Evolutionary conservation across 2,329 filamentous ascomycete species (phyloP).

Genomic region (Phialophora macrospora): DNA sequence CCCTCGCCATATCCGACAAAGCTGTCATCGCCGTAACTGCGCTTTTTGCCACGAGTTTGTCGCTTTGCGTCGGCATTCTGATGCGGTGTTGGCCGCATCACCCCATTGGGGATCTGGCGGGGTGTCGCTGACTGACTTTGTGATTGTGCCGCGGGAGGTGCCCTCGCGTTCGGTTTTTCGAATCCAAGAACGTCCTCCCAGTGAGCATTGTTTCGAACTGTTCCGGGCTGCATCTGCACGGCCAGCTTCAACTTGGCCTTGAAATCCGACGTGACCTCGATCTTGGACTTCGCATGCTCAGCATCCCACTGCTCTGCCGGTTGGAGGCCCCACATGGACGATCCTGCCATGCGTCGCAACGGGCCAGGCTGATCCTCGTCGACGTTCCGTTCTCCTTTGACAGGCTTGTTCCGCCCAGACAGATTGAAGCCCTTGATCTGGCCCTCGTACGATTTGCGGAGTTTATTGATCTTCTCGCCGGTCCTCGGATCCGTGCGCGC

Average conservation of each 20-base stretch:
- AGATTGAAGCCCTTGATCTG: constrained; percentile 55
- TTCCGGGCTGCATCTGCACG: constrained; percentile 55
- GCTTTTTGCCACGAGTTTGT: constrained; percentile 55
- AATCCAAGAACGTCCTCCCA: constrained; percentile 56
- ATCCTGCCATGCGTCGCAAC: constrained; percentile 43
- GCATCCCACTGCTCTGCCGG: constrained; percentile 58
- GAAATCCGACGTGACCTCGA: constrained; percentile 49
- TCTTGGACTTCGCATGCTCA: constrained; percentile 55
- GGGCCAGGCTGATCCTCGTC: constrained; percentile 41
- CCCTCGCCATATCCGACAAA: constrained; percentile 59
- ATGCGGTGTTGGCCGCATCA: constrained; percentile 28
- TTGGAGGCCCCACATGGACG: constrained; percentile 51
- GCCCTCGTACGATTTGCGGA: constrained; percentile 61
- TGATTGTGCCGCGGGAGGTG: constrained; percentile 26
- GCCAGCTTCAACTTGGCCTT: constrained; percentile 51
- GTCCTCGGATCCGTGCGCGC: constrained; percentile 64
- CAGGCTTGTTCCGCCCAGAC: constrained; percentile 55
- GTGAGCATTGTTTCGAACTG: constrained; percentile 52
- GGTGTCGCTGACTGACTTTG: constrained; percentile 36
- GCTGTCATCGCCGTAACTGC: constrained; percentile 57
- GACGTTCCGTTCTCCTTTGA: constrained; percentile 48
- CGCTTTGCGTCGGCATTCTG: constrained; percentile 48
- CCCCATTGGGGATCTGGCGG: constrained; percentile 36
- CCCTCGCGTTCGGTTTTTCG: constrained; percentile 49
- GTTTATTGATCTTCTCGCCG: constrained; percentile 68